phyloP scores from a whole-genome alignment of 2,329 filamentous ascomycete genomes.

The Trichoderma atrobrunneum region DNA sequence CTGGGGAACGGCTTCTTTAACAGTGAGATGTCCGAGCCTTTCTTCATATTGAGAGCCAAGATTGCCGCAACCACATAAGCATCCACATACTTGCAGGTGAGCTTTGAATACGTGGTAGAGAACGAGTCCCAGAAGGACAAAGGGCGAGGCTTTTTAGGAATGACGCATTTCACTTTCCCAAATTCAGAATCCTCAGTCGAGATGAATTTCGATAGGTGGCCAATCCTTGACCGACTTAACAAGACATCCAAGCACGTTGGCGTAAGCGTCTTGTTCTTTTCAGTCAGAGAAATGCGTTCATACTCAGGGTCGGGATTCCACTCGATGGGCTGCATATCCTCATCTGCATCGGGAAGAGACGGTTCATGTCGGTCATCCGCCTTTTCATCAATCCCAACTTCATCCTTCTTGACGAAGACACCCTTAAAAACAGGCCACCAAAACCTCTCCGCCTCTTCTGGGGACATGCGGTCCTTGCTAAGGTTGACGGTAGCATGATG shows the following conservation, averaged over 20 bases:
- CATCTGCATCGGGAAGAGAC: background rate
- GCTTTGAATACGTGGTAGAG: background rate
- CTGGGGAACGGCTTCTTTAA: background rate
- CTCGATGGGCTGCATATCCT: background rate
- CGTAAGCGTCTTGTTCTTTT: background rate
- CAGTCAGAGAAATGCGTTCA: background rate
- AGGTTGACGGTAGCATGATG: background rate
- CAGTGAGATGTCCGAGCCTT: background rate
- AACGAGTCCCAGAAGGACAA: background rate
- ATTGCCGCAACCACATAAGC: background rate
- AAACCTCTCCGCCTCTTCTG: conserved; percentile 8
- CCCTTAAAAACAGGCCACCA: background rate
- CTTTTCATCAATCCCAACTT: background rate
- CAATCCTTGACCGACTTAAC: background rate
- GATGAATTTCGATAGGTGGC: background rate
- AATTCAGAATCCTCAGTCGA: background rate
- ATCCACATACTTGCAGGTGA: background rate
- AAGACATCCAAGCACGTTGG: conserved; percentile 6
- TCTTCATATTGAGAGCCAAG: background rate
- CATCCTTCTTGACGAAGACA: background rate
- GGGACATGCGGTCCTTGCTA: conserved; percentile 4
- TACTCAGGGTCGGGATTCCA: conserved; percentile 13
- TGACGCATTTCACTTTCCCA: background rate
- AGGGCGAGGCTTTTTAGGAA: background rate
- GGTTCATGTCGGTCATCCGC: background rate